Evolutionary conservation across 768 basidiomycete species (phyloP).

Genomic region (Jaapia argillacea): DNA sequence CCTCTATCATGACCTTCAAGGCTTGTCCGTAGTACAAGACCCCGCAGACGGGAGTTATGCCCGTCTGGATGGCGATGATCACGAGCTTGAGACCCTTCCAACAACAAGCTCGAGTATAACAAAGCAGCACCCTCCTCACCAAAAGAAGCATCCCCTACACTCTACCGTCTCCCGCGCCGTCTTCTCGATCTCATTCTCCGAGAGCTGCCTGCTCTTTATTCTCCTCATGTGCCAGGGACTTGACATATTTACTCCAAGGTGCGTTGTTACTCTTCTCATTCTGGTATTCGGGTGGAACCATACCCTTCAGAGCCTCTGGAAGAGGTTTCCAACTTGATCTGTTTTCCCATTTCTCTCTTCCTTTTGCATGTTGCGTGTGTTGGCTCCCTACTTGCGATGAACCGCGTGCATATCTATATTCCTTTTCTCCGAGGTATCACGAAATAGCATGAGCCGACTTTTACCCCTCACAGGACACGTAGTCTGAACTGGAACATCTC

Average conservation of each 20-base stretch:
- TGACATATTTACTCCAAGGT: constrained; percentile 44
- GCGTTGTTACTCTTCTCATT: constrained; percentile 14
- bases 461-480: constrained; percentile 34
- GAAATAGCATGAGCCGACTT: not conserved
- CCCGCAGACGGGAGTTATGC: constrained; percentile 5
- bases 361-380: no score
- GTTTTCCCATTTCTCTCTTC: not conserved
- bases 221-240: constrained; percentile 66
- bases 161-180: constrained; percentile 43
- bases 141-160: constrained; percentile 28
- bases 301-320: not conserved
- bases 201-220: constrained; percentile 62
- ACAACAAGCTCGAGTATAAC: no score
- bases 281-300: not conserved
- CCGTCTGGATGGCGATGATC: constrained; percentile 13
- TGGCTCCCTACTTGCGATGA: no score
- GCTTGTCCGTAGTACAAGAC: constrained; percentile 24
- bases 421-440: not conserved
- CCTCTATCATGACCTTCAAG: constrained; percentile 50
- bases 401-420: not conserved
- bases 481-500: constrained; percentile 62
- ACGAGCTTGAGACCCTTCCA: constrained; percentile 32
- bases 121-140: constrained; percentile 13
- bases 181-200: constrained; percentile 67
- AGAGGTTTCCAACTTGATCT: not conserved